These are phyloP conservation scores for Hyaloscypha bicolor DNA, from an alignment of 495 filamentous ascomycete genomes.

Conservation along the genomic window DNA sequence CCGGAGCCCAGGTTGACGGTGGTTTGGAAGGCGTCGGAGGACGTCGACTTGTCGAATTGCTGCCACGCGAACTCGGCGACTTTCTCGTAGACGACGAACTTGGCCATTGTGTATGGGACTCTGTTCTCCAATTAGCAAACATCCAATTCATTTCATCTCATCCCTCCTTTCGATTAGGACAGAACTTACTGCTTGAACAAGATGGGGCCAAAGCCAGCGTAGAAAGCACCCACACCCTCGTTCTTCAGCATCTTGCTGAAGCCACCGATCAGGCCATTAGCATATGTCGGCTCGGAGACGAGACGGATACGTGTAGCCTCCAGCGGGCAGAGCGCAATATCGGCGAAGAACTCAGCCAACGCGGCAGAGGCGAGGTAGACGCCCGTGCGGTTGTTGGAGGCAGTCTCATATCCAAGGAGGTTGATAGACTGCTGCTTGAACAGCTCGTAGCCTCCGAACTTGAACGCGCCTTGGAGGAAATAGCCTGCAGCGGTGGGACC, in stretches of 20 bases:
- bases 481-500: constrained; percentile 89
- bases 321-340: constrained; percentile 90
- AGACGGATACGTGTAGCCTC: constrained; percentile 96
- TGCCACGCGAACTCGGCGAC: constrained; percentile 78
- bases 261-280: constrained; percentile 76
- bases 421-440: constrained; percentile 95
- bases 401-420: constrained; percentile 74
- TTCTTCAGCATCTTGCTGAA: constrained; percentile 83
- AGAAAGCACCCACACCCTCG: constrained; percentile 89
- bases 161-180: background rate
- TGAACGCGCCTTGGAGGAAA: constrained; percentile 94
- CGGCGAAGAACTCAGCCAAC: constrained; percentile 88
- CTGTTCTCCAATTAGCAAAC: constrained; percentile 42
- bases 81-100: constrained; percentile 99
- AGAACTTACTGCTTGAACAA: constrained; percentile 90
- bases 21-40: constrained; percentile 78
- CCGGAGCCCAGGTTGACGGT: constrained; percentile 91
- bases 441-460: constrained; percentile 94
- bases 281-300: constrained; percentile 87
- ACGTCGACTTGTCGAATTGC: constrained; percentile 71
- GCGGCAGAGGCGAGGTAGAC: constrained; percentile 88
- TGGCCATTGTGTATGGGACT: constrained; percentile 99
- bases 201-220: constrained; percentile 92
- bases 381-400: constrained; percentile 82
- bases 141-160: too few relatives aligned